Evolutionary conservation across 2,329 filamentous ascomycete genomes (phyloP).

Genomic region (Beauveria sp.): DNA sequence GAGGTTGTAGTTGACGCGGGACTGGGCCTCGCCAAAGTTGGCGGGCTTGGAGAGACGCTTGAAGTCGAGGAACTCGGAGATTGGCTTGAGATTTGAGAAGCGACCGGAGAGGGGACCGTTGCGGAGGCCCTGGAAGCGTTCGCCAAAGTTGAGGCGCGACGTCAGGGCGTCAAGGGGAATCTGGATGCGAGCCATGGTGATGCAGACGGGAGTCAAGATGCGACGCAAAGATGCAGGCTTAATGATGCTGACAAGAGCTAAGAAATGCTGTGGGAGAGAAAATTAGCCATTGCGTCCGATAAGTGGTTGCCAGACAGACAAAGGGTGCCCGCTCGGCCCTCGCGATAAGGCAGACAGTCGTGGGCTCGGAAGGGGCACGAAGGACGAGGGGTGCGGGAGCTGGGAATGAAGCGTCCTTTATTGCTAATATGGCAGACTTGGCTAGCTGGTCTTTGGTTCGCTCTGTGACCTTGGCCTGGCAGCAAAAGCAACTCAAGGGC

Average conservation of each 20-base stretch:
- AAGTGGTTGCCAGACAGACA: neutral
- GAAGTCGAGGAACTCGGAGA: slow-evolving; percentile 91
- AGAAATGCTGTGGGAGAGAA: neutral
- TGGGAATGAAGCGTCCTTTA: neutral
- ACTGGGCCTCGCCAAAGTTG: slow-evolving; percentile 86
- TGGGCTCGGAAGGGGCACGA: neutral
- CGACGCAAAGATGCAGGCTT: slow-evolving; percentile 5
- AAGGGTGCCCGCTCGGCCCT: slow-evolving; percentile 2
- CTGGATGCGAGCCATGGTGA: slow-evolving; percentile 74
- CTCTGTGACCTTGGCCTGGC: neutral
- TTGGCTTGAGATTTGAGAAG: slow-evolving; percentile 85
- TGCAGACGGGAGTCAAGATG: neutral
- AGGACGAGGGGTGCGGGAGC: neutral
- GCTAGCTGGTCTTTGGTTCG: neutral
- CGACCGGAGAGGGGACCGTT: slow-evolving; percentile 70
- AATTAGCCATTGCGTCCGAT: neutral
- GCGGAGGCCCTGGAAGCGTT: slow-evolving; percentile 78
- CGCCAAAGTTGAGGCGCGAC: slow-evolving; percentile 77
- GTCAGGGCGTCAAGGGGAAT: slow-evolving; percentile 89
- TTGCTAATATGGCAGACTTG: neutral
- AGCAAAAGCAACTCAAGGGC: slow-evolving; percentile 5
- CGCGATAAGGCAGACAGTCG: neutral
- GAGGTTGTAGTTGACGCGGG: slow-evolving; percentile 93
- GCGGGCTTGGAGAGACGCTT: slow-evolving; percentile 92
- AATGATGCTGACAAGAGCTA: neutral